These are phyloP conservation scores for Chlorella sp. DNA, from an alignment of 139 green algal genomes.

Conservation along the genomic window DNA sequence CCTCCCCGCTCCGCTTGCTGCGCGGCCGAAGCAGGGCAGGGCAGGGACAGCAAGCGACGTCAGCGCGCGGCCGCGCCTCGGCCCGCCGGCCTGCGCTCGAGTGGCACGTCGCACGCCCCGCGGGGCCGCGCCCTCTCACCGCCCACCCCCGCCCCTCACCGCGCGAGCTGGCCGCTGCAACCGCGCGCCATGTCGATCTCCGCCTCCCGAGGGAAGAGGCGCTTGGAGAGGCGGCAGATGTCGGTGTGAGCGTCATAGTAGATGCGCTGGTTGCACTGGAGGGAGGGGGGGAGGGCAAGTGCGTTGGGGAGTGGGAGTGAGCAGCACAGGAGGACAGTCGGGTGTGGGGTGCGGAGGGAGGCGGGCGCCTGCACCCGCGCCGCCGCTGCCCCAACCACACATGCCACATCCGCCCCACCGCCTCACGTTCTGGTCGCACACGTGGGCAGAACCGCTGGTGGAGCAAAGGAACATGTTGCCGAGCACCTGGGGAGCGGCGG, in stretches of 20 bases:
- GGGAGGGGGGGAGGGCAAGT: not conserved
- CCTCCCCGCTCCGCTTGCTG: slow-evolving; percentile 20
- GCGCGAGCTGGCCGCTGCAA: not conserved
- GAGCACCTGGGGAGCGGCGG: slow-evolving; percentile 5
- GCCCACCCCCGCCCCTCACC: not conserved
- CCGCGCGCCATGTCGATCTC: not conserved
- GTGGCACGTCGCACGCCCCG: not conserved
- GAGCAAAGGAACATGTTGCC: slow-evolving; percentile 34
- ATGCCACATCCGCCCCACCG: no score
- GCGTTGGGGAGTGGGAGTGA: not conserved
- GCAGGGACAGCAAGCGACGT: not conserved
- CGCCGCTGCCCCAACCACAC: no score
- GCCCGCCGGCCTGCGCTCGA: not conserved
- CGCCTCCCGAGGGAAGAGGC: slow-evolving; percentile 9
- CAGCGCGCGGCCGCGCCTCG: not conserved
- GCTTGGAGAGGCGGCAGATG: slow-evolving; percentile 37
- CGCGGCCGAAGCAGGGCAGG: not conserved
- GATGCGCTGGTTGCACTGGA: slow-evolving; percentile 24
- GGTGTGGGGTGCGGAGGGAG: no score
- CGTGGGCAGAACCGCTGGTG: slow-evolving; percentile 26
- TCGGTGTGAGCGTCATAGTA: slow-evolving; percentile 33
- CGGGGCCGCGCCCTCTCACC: not conserved
- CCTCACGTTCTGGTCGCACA: slow-evolving; percentile 37
- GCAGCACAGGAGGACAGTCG: no score
- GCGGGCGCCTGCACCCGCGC: not conserved